These are phyloP conservation scores for Saposhnikovia divaricata DNA, from an alignment of 129 eudicot genomes.

Conservation along the genomic window DNA sequence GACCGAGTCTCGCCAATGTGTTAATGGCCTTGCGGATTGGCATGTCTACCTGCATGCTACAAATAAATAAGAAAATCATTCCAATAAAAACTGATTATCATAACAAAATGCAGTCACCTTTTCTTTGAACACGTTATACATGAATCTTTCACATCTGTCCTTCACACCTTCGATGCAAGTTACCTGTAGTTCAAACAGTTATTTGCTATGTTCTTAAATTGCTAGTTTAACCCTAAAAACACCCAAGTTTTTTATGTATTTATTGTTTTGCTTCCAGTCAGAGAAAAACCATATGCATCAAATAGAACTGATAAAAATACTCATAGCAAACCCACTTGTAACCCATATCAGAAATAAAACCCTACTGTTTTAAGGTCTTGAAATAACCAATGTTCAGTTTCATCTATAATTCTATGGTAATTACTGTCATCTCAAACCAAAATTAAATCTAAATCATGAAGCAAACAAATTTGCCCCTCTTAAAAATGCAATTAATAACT, in stretches of 20 bases:
- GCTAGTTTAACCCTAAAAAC: neutral
- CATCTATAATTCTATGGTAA: neutral
- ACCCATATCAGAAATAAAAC: neutral
- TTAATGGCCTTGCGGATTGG: constrained; percentile 75
- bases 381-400: neutral
- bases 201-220: neutral
- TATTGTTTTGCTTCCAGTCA: neutral
- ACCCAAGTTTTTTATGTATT: neutral
- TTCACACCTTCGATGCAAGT: constrained; percentile 28
- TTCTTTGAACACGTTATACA: constrained; percentile 46
- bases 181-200: constrained; percentile 38
- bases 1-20: constrained; percentile 63
- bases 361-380: neutral
- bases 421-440: neutral
- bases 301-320: neutral
- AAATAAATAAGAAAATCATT: neutral
- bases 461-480: neutral
- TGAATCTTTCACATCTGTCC: constrained; percentile 77
- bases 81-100: neutral
- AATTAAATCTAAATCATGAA: neutral
- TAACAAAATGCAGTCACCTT: constrained; percentile 45
- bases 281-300: neutral
- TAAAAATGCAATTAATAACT: neutral
- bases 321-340: neutral
- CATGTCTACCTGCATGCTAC: constrained; percentile 73